These are phyloP conservation scores for Hypoxylon subgilvum DNA, from an alignment of 495 filamentous ascomycete species.

Conservation along the genomic window DNA sequence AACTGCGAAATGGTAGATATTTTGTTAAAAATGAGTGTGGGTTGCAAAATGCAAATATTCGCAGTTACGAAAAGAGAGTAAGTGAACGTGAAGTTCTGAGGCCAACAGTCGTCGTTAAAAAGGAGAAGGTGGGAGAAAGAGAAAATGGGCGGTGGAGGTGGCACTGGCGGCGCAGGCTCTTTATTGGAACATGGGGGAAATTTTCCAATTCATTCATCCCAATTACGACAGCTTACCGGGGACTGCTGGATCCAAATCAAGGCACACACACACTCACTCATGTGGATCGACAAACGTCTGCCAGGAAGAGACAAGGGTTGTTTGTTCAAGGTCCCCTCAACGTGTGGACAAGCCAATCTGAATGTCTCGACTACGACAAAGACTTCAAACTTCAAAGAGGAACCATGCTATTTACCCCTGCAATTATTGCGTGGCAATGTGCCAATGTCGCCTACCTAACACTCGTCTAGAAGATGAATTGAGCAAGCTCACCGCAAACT, in stretches of 20 bases:
- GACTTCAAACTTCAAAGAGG: conserved; percentile 20
- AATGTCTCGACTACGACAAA: conserved; percentile 10
- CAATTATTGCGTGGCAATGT: background rate
- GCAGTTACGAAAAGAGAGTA: conserved; percentile 21
- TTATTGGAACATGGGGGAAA: conserved; percentile 36
- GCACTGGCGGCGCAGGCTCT: conserved; percentile 10
- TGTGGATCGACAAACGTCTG: conserved; percentile 39
- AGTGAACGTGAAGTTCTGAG: conserved; percentile 19
- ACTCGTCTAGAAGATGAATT: too few species aligned
- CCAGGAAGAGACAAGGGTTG: conserved; percentile 32
- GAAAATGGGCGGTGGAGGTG: conserved; percentile 20
- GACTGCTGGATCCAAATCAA: conserved; percentile 12
- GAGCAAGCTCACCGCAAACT: too few species aligned
- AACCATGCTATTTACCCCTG: conserved; percentile 1
- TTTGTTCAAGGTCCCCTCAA: conserved; percentile 12
- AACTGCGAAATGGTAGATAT: conserved; percentile 14
- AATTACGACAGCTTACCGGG: conserved; percentile 17
- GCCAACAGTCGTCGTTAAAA: conserved; percentile 12
- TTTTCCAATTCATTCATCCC: conserved; percentile 19
- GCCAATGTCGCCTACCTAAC: background rate
- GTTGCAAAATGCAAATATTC: conserved; percentile 34
- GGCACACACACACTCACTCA: conserved; percentile 23
- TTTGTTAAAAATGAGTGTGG: conserved; percentile 41
- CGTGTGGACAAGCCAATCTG: conserved; percentile 10
- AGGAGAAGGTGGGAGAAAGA: conserved; percentile 14